These are phyloP conservation scores for Verticillium albo-atrum DNA, from an alignment of 2,329 filamentous ascomycete species.

Conservation along the genomic window DNA sequence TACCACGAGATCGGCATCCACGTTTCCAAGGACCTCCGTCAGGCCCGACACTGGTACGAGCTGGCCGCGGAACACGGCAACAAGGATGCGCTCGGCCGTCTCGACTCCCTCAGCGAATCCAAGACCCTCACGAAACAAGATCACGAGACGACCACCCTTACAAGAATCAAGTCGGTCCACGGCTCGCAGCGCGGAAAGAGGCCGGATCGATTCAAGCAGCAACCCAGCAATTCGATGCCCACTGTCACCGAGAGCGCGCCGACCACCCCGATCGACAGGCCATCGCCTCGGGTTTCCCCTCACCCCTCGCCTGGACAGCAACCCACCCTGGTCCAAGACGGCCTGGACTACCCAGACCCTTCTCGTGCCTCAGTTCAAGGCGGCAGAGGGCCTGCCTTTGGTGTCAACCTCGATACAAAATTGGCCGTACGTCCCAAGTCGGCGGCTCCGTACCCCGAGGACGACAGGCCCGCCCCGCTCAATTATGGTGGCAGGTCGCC, in stretches of 20 bases:
- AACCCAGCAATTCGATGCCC: constrained; percentile 35
- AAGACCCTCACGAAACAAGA: constrained; percentile 85
- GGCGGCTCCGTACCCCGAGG: constrained; percentile 66
- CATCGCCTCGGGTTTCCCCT: constrained; percentile 31
- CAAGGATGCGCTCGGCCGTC: constrained; percentile 74
- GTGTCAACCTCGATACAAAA: constrained; percentile 39
- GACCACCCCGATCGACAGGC: constrained; percentile 20
- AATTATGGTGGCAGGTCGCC: constrained; percentile 35
- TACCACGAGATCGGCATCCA: constrained; percentile 97
- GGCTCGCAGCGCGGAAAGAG: constrained; percentile 62
- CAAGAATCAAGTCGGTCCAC: constrained; percentile 77
- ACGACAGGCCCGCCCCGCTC: constrained; percentile 54
- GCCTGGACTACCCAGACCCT: constrained; percentile 42
- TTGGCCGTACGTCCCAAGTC: constrained; percentile 43
- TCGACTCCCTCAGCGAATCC: constrained; percentile 79
- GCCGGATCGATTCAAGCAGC: constrained; percentile 55
- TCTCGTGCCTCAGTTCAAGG: constrained; percentile 32
- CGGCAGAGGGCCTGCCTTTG: constrained; percentile 39
- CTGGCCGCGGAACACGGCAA: constrained; percentile 88
- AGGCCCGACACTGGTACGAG: constrained; percentile 86
- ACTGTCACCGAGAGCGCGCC: constrained; percentile 39
- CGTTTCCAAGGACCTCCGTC: constrained; percentile 74
- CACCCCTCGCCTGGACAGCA: constrained; percentile 35
- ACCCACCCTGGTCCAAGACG: constrained; percentile 32
- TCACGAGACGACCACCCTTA: constrained; percentile 87